phyloP scores from a whole-genome alignment of 768 basidiomycete genomes.

The Cyathus striatus region DNA sequence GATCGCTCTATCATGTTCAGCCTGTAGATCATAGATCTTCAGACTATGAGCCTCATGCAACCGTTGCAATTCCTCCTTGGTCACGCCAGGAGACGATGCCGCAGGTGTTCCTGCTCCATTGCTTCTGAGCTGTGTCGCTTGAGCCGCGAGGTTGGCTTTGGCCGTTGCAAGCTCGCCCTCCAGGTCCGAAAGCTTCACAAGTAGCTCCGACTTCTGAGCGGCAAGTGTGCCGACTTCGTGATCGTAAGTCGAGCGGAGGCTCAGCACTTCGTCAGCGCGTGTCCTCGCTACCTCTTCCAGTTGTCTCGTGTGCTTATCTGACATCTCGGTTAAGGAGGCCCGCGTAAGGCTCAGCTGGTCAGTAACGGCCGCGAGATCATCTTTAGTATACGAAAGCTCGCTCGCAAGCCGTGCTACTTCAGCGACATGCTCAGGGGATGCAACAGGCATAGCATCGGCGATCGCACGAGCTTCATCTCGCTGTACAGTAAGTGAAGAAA shows the following conservation, averaged over 20 bases:
- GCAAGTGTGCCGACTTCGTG: slow-evolving; percentile 53
- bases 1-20: slow-evolving; percentile 56
- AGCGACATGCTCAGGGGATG: slow-evolving; percentile 42
- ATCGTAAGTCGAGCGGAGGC: slow-evolving; percentile 53
- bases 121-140: slow-evolving; percentile 45
- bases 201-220: slow-evolving; percentile 58
- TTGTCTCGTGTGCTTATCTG: slow-evolving; percentile 63
- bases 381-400: slow-evolving; percentile 59
- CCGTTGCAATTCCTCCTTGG: slow-evolving; percentile 72
- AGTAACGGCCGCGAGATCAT: slow-evolving; percentile 60
- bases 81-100: slow-evolving; percentile 44
- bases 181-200: slow-evolving; percentile 62
- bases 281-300: slow-evolving; percentile 69
- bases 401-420: slow-evolving; percentile 52
- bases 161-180: slow-evolving; percentile 72
- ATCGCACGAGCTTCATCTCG: slow-evolving; percentile 57
- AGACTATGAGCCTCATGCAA: slow-evolving; percentile 83
- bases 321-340: slow-evolving; percentile 65
- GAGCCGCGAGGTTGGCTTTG: slow-evolving; percentile 49
- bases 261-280: slow-evolving; percentile 68
- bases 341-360: slow-evolving; percentile 68
- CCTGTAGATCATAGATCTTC: slow-evolving; percentile 70
- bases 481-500: slow-evolving; percentile 53
- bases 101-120: slow-evolving; percentile 42
- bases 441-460: slow-evolving; percentile 29